A percentile compares a stretch with the other conserved stretches of the same genome.
These are phyloP conservation scores for Colletotrichum filicis DNA, from an alignment of 2,329 filamentous ascomycete genomes.

Conservation along the genomic window DNA sequence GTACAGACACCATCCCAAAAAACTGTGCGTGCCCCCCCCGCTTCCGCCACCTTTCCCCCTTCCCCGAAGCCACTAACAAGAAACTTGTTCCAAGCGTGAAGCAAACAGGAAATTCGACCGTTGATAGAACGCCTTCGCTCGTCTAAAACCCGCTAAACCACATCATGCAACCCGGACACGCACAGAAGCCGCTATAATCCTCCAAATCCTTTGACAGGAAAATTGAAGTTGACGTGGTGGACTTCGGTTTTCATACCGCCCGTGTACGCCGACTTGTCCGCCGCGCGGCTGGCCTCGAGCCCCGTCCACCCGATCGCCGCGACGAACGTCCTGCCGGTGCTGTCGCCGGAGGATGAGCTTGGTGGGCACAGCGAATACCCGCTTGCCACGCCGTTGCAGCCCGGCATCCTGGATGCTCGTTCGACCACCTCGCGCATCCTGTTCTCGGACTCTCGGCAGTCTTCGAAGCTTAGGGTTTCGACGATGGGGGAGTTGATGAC, in stretches of 20 bases:
- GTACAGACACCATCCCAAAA: neutral
- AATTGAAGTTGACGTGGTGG: conserved; percentile 42
- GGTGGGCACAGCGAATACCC: conserved; percentile 34
- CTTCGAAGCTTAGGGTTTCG: conserved; percentile 55
- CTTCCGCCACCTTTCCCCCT: neutral
- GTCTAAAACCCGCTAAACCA: conserved; percentile 33
- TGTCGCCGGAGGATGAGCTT: conserved; percentile 10
- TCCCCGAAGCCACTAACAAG: neutral
- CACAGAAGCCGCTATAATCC: conserved; percentile 31
- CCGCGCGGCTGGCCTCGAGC: conserved; percentile 39
- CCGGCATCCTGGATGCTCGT: conserved; percentile 36
- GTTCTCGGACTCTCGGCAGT: conserved; percentile 51
- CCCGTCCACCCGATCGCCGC: conserved; percentile 40
- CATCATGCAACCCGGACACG: conserved; percentile 34
- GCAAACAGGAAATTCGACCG: neutral
- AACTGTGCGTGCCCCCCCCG: neutral
- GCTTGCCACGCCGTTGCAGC: conserved; percentile 41
- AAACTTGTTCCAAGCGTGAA: neutral
- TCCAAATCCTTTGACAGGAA: conserved; percentile 42
- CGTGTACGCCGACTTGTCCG: conserved; percentile 34
- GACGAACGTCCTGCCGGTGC: conserved; percentile 39
- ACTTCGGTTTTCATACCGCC: conserved; percentile 36
- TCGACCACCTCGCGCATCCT: conserved; percentile 38
- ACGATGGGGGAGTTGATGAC: conserved; percentile 42
- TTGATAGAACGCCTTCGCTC: conserved; percentile 17